phyloP scores from a whole-genome alignment of 2,329 filamentous ascomycete genomes.

The Fusarium irregulare region DNA sequence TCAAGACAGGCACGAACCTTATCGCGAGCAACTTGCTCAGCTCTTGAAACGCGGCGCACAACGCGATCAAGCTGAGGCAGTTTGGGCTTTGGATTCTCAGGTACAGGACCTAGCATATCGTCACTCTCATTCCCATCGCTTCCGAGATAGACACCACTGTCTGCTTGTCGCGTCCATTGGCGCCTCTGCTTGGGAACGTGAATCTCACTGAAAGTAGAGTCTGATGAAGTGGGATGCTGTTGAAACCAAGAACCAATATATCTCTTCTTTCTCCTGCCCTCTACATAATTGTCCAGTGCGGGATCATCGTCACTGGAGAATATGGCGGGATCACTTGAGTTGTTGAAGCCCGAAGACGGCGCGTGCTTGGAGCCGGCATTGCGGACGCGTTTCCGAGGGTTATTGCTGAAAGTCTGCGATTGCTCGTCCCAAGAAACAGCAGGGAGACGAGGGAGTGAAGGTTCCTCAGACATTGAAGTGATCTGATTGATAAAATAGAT shows the following conservation, averaged over 20 bases:
- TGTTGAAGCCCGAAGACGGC: conserved; percentile 59
- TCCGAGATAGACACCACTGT: conserved; percentile 77
- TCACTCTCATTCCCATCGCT: conserved; percentile 66
- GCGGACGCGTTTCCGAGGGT: conserved; percentile 55
- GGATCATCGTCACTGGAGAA: conserved; percentile 81
- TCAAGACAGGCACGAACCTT: conserved; percentile 67
- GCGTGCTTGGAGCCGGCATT: conserved; percentile 45
- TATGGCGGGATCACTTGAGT: conserved; percentile 76
- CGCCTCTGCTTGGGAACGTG: conserved; percentile 59
- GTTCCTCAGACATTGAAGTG: conserved; percentile 53
- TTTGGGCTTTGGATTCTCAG: conserved; percentile 49
- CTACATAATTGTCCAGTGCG: conserved; percentile 71
- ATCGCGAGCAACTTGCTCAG: conserved; percentile 59
- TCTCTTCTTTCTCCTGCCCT: conserved; percentile 68
- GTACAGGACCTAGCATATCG: conserved; percentile 51
- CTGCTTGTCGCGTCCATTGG: conserved; percentile 67
- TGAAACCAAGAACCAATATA: conserved; percentile 77
- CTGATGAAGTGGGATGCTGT: conserved; percentile 65
- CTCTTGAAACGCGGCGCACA: conserved; percentile 49
- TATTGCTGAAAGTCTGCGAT: conserved; percentile 54
- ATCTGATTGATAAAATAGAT: conserved; percentile 2
- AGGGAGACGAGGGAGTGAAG: conserved; percentile 55
- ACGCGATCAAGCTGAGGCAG: conserved; percentile 54
- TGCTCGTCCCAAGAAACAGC: conserved; percentile 54
- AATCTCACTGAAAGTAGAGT: conserved; percentile 59